Conservation (phyloP, 495 filamentous ascomycete species). For the Glutinoglossum americanum region DNA sequence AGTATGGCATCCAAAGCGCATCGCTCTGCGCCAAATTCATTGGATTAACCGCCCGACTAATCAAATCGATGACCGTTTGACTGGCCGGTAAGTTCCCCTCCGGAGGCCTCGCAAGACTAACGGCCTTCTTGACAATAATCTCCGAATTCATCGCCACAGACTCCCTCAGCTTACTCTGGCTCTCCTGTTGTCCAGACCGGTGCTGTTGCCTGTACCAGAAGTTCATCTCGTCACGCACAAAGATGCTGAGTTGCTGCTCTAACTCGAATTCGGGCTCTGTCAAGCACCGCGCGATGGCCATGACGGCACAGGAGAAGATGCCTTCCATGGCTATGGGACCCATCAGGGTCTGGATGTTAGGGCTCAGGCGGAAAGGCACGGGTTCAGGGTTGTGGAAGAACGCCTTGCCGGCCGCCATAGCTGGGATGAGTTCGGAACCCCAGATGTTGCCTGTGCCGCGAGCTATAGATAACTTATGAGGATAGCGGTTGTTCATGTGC, state of each 20-base stretch:
- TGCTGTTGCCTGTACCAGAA: slow-evolving; percentile 85
- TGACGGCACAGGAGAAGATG: slow-evolving; percentile 74
- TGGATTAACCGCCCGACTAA: slow-evolving; percentile 70
- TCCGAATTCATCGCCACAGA: slow-evolving; percentile 77
- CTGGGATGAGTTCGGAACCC: slow-evolving; percentile 80
- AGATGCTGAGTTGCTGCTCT: slow-evolving; percentile 78
- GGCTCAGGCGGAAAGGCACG: slow-evolving; percentile 91
- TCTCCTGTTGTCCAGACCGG: slow-evolving; percentile 39
- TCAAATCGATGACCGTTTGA: slow-evolving; percentile 85
- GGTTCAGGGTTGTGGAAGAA: slow-evolving; percentile 86
- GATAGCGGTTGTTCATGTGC: slow-evolving; percentile 83
- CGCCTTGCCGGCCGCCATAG: slow-evolving; percentile 56
- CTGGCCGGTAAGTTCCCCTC: slow-evolving; percentile 56
- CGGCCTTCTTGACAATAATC: slow-evolving; percentile 69
- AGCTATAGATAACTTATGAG: slow-evolving; percentile 83
- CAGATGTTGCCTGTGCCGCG: slow-evolving; percentile 81
- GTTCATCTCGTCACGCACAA: slow-evolving; percentile 93
- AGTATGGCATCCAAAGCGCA: slow-evolving; percentile 92
- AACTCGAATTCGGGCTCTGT: slow-evolving; percentile 78
- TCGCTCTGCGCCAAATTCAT: slow-evolving; percentile 65
- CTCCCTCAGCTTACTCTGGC: slow-evolving; percentile 52
- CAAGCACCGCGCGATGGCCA: slow-evolving; percentile 88
- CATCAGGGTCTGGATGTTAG: slow-evolving; percentile 87
- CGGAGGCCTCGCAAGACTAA: slow-evolving; percentile 50
- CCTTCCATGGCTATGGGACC: slow-evolving; percentile 89